phyloP scores from a whole-genome alignment of 2,329 filamentous ascomycete genomes.

The Colletotrichum sp. region DNA sequence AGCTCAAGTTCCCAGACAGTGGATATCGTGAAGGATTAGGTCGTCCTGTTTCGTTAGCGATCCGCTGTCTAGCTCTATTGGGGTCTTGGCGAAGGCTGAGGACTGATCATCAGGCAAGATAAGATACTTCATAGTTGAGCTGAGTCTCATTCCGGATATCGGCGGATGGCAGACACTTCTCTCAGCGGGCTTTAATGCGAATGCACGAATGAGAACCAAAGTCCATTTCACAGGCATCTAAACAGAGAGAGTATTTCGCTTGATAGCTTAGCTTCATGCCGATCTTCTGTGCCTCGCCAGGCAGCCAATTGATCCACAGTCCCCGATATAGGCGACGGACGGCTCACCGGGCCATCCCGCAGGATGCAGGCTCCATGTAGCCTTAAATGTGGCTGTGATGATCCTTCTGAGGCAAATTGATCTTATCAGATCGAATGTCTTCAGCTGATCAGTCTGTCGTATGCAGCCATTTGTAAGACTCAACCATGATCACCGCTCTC shows the following conservation, averaged over 20 bases:
- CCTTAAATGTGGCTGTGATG: not conserved
- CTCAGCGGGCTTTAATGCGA: not conserved
- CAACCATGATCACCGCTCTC: not conserved
- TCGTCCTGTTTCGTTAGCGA: not conserved
- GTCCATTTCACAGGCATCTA: not conserved
- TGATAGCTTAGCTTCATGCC: not conserved
- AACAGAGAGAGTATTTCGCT: not conserved
- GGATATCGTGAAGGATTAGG: not conserved
- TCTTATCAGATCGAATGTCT: not conserved
- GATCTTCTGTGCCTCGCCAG: not conserved
- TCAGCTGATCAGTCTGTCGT: not conserved
- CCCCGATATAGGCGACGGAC: not conserved
- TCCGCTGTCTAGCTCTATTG: not conserved
- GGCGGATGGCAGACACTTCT: not conserved
- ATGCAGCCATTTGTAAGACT: accelerated
- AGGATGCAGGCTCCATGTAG: not conserved
- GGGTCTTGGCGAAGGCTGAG: not conserved
- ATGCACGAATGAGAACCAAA: not conserved
- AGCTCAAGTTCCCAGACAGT: not conserved
- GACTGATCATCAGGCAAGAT: not conserved
- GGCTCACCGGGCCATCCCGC: not conserved
- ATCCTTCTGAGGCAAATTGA: not conserved
- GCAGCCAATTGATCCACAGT: not conserved
- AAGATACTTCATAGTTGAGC: not conserved
- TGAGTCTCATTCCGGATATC: not conserved